These are phyloP conservation scores for Arthromyces matolae DNA, from an alignment of 768 basidiomycete species.

Conservation along the genomic window DNA sequence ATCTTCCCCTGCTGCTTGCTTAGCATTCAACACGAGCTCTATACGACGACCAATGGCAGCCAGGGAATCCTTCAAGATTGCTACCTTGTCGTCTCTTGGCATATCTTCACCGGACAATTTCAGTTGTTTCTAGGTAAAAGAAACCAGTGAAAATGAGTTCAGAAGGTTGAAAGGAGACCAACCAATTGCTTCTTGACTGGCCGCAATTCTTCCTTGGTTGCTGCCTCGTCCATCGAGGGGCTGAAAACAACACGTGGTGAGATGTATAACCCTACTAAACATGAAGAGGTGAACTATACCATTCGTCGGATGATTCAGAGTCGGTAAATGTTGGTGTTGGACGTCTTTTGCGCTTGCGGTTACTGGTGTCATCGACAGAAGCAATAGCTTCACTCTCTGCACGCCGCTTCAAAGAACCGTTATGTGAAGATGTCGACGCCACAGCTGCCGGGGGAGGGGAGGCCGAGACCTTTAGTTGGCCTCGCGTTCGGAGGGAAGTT, in stretches of 20 bases:
- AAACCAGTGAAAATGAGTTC: conserved; percentile 5
- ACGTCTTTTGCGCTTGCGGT: conserved; percentile 80
- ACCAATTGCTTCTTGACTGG: conserved; percentile 97
- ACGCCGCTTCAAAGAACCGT: conserved; percentile 63
- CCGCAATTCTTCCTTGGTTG: conserved; percentile 91
- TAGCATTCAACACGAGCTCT: conserved; percentile 72
- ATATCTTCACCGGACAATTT: conserved; percentile 92
- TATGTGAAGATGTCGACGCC: conserved; percentile 64
- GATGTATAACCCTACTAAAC: too few species aligned
- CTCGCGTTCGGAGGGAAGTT: conserved; percentile 69
- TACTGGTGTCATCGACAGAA: conserved; percentile 68
- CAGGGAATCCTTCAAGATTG: conserved; percentile 91
- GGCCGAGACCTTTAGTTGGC: conserved; percentile 64
- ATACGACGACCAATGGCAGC: conserved; percentile 92
- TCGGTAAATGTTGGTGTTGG: conserved; percentile 97
- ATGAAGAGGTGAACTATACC: conserved; percentile 47
- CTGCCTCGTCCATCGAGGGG: conserved; percentile 91
- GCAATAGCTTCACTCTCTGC: conserved; percentile 85
- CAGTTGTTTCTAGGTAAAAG: conserved; percentile 73
- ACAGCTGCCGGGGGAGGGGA: conserved; percentile 73
- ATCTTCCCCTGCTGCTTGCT: conserved; percentile 78
- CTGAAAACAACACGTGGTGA: conserved; percentile 34
- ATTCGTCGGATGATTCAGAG: conserved; percentile 89
- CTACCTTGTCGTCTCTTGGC: conserved; percentile 93
- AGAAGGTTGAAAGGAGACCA: conserved; percentile 20